Base-by-base conservation (phyloP, 164 flowering plant genomes). In the Kingdonia uniflora region DNA sequence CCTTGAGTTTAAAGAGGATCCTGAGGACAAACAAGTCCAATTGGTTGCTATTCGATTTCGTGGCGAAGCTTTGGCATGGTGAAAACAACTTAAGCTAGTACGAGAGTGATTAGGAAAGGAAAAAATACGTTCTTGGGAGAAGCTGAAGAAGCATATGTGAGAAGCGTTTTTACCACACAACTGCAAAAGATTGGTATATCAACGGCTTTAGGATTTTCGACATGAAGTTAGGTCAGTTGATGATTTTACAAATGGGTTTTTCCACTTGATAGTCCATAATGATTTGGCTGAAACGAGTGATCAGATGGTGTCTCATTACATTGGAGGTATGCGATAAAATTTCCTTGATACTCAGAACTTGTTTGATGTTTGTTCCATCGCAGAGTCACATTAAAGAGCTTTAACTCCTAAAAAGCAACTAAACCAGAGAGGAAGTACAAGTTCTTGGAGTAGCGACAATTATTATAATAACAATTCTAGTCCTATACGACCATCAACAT, bases 101-200 rank as follows among this genome's bases (percentile, higher is more conserved):
- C 24, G 52, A 12, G n/a, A 10, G 0, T 4, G 33, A 3, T 13
- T 19, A 2, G 57, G 52, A 0, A 63, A 63, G 19, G 2, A 13
- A 5, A 57, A 63, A 19, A 38, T 56, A 3, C 6, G 5, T 0
- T 7, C 24, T 0, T 63, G 52, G 46, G 48, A 56, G 2, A 56
- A n/a, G n/a, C n/a, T n/a, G n/a, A n/a, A n/a, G n/a, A n/a, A n/a
- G n/a, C n/a, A n/a, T n/a, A n/a, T n/a, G n/a, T n/a, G n/a, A n/a
- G n/a, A n/a, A n/a, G n/a, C n/a, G n/a, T n/a, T n/a, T n/a, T n/a
- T n/a, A n/a, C n/a, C n/a, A n/a, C n/a, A n/a, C n/a, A n/a, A n/a
- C n/a, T n/a, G n/a, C n/a, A n/a, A n/a, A n/a, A n/a, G n/a, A n/a
- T n/a, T n/a, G n/a, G n/a, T n/a, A n/a, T n/a, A n/a, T n/a, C n/a